These are phyloP conservation scores for Amborella trichopoda DNA, from an alignment of 164 flowering plant species.

Conservation along the genomic window DNA sequence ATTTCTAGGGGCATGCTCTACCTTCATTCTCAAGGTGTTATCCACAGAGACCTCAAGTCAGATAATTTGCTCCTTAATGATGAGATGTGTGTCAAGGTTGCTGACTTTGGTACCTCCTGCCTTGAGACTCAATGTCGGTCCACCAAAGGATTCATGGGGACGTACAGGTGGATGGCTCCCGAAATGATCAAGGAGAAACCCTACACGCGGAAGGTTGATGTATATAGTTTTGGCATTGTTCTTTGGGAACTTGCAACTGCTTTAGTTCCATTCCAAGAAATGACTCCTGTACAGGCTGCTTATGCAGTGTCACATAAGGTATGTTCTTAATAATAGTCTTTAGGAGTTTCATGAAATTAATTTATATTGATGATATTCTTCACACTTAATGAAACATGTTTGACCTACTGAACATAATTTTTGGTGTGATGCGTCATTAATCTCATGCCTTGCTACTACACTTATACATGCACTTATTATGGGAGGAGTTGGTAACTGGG, in stretches of 20 bases:
- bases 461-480: no score
- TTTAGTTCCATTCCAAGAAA: constrained; percentile 88
- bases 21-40: constrained; percentile 91
- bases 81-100: constrained; percentile 89
- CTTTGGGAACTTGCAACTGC: constrained; percentile 88
- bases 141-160: constrained; percentile 79
- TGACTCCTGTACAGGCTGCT: constrained; percentile 98
- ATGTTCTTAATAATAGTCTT: constrained; percentile 2
- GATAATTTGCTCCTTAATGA: constrained; percentile 79
- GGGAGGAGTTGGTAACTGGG: no score
- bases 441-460: no score
- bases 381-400: no score
- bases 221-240: constrained; percentile 90
- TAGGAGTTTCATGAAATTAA: no score
- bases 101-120: constrained; percentile 92
- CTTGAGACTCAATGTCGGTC: constrained; percentile 68
- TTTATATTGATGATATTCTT: no score
- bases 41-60: constrained; percentile 88
- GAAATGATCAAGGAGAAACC: constrained; percentile 94
- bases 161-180: constrained; percentile 99
- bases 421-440: no score
- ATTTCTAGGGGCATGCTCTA: constrained; percentile 93
- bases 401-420: no score
- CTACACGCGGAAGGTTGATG: constrained; percentile 82
- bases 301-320: constrained; percentile 95